A percentile compares a stretch with the other conserved stretches of the same genome.
phyloP scores from a whole-genome alignment of 768 basidiomycete species.

The Termitomyces sp. region DNA sequence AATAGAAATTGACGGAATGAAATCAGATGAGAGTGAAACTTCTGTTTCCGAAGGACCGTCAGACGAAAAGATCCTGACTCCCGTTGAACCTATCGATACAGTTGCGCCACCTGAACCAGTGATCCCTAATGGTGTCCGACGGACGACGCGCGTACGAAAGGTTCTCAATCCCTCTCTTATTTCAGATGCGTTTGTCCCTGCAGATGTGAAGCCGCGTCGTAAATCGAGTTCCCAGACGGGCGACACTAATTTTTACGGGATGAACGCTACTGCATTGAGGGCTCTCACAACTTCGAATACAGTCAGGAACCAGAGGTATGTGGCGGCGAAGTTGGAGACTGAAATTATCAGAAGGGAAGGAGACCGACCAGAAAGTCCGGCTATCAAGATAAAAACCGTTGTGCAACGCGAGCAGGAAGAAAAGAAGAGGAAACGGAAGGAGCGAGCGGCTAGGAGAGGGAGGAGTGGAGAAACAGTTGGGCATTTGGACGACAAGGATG shows the following conservation, averaged over 20 bases:
- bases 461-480: slow-evolving; percentile 27
- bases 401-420: slow-evolving; percentile 65
- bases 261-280: slow-evolving; percentile 65
- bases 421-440: slow-evolving; percentile 42
- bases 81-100: not conserved
- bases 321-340: slow-evolving; percentile 55
- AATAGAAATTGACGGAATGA: not conserved
- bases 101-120: slow-evolving; percentile 1
- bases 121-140: slow-evolving; percentile 24
- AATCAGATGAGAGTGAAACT: not conserved
- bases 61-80: not conserved
- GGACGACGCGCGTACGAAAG: slow-evolving; percentile 48
- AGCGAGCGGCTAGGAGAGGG: slow-evolving; percentile 59
- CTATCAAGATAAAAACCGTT: slow-evolving; percentile 65
- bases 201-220: slow-evolving; percentile 33
- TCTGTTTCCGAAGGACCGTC: not conserved
- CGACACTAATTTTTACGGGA: slow-evolving; percentile 48
- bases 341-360: slow-evolving; percentile 69
- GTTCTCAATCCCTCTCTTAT: slow-evolving; percentile 23
- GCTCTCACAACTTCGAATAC: slow-evolving; percentile 72
- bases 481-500: slow-evolving; percentile 19
- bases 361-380: slow-evolving; percentile 69
- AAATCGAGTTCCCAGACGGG: slow-evolving; percentile 26
- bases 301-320: slow-evolving; percentile 60
- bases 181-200: slow-evolving; percentile 24